Base-by-base conservation (phyloP, 768 basidiomycete genomes). In the Postia placenta region DNA sequence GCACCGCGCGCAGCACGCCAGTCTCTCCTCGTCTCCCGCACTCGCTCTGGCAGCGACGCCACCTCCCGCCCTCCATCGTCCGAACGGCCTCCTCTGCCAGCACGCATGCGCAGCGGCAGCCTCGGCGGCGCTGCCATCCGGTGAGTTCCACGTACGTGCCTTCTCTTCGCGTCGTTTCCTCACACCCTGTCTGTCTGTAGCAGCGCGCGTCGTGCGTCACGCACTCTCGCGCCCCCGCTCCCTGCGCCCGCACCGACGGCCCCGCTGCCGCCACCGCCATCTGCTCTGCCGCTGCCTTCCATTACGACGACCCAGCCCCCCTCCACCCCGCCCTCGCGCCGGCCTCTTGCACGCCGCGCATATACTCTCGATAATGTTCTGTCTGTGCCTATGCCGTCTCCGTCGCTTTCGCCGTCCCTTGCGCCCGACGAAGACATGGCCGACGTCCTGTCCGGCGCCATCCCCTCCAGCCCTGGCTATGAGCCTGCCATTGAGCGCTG, bases 61-160 rank as follows among this genome's bases (percentile, higher is more conserved):
- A 67, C 63, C 50, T 46, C 50, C 24, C 59, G 49, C 17, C 47
- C 50, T 51, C 51, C 48, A 42, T 60, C 60, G 15, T 60, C 58
- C 7, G 66, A 49, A 14, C 45, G 71, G 45, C 58, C 53, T 12
- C 75, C 72, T 50, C 60, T 80, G 11, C 65, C 78, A 22, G 72
- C 75, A n/a, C 65, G 81, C 41, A 60, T 81, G 61, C 67, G 81
- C 41, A 81, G 78, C 53, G 80, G 80, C 4, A 83, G 81, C 51
- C 61, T 74, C 17, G 66, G 71, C 30, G 57, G 61, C 11, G 60
- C 62, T 9, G 52, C 66, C 19, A 64, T 53, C 17, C 49, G 64
- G 72, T 70, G 47, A 55, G 70, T 64, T 43, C 28, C 23, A 2
- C 7, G 17, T 17, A 7, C 27, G 14, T 12, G 35, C 39, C 27